Percentiles rank a stretch among this genome's conserved stretches.
Conservation (phyloP, 129 eudicot species). For the Centaurea solstitialis region DNA sequence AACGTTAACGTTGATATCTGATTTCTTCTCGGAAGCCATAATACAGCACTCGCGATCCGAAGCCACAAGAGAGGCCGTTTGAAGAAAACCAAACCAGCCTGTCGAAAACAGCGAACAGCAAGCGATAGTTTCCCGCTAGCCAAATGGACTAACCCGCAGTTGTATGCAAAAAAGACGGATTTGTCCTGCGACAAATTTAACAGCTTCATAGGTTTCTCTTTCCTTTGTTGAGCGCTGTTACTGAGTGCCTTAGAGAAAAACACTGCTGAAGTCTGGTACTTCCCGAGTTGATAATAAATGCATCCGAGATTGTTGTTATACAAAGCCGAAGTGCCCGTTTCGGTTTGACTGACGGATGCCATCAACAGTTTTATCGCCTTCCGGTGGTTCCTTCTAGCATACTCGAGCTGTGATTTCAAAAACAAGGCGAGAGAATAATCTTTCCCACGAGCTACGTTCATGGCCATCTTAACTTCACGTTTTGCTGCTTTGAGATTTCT, state of each 20-base stretch:
- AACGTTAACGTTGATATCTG: constrained; percentile 54
- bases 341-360: constrained; percentile 67
- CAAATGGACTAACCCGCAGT: constrained; percentile 70
- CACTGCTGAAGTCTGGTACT: constrained; percentile 63
- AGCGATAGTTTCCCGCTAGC: constrained; percentile 78
- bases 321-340: constrained; percentile 56
- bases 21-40: constrained; percentile 60
- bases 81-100: constrained; percentile 61
- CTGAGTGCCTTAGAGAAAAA: constrained; percentile 70
- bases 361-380: constrained; percentile 86
- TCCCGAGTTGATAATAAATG: constrained; percentile 74
- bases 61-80: constrained; percentile 89
- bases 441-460: constrained; percentile 77
- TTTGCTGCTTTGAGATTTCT: constrained; percentile 89
- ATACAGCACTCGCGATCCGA: constrained; percentile 84
- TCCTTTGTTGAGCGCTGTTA: constrained; percentile 46
- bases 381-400: constrained; percentile 72
- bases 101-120: constrained; percentile 76
- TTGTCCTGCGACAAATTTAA: constrained; percentile 68
- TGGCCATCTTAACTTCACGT: constrained; percentile 87
- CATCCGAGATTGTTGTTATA: constrained; percentile 87
- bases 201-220: constrained; percentile 67
- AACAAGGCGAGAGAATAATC: constrained; percentile 76
- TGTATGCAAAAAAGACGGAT: constrained; percentile 63
- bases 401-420: constrained; percentile 89